Percentiles rank a stretch among this genome's conserved stretches.
Conservation (phyloP, 1,139 yeast genomes). For the Zygotorulaspora mrakii region DNA sequence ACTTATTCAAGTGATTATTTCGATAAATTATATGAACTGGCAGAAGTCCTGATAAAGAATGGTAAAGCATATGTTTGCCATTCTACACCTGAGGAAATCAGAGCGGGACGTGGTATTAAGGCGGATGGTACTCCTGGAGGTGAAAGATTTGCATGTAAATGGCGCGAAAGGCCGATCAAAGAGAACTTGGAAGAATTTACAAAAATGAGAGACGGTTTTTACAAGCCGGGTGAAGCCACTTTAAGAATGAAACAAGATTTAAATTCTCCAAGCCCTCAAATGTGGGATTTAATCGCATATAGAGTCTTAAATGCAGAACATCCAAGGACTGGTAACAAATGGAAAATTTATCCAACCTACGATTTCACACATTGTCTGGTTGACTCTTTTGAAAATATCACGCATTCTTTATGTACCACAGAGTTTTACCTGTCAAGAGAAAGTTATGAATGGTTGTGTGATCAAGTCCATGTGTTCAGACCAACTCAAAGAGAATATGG, state of each 20-base stretch:
- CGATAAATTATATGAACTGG: slow-evolving; percentile 79
- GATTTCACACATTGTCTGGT: slow-evolving; percentile 99
- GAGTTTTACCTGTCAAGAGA: slow-evolving; percentile 91
- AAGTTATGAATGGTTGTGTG: slow-evolving; percentile 98
- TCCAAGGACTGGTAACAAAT: slow-evolving; percentile 92
- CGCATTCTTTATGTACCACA: slow-evolving; percentile 92
- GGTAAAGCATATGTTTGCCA: slow-evolving; percentile 89
- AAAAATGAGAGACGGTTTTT: slow-evolving; percentile 85
- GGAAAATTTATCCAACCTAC: slow-evolving; percentile 98
- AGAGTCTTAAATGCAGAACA: slow-evolving; percentile 89
- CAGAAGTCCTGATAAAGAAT: slow-evolving; percentile 66
- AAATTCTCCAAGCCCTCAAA: slow-evolving; percentile 90
- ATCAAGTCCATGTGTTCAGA: slow-evolving; percentile 87
- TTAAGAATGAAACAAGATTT: slow-evolving; percentile 96
- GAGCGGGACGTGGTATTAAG: slow-evolving; percentile 81
- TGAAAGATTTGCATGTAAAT: slow-evolving; percentile 76
- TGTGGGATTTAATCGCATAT: slow-evolving; percentile 99
- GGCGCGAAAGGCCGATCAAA: slow-evolving; percentile 67
- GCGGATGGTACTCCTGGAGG: slow-evolving; percentile 94
- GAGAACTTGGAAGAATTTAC: slow-evolving; percentile 78
- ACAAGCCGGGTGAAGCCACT: slow-evolving; percentile 86
- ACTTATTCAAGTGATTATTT: slow-evolving; percentile 97
- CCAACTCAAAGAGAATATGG: slow-evolving; percentile 99
- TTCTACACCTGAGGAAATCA: slow-evolving; percentile 89
- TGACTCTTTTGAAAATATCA: slow-evolving; percentile 92